Base-by-base conservation (phyloP, 192 early-diverging fungal genomes). In the Diversispora eburnea region DNA sequence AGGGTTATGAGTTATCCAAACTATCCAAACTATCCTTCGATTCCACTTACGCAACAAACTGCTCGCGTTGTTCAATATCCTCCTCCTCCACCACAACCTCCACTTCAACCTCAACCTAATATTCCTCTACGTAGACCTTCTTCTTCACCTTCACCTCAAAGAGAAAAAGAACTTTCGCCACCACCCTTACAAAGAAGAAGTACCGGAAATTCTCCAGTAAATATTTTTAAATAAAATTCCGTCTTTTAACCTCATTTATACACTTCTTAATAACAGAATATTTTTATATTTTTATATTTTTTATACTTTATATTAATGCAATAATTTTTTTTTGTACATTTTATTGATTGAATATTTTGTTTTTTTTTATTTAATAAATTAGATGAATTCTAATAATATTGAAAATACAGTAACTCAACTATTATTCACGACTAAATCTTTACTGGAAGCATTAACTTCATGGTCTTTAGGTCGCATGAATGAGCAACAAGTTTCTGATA, bases 341-440 rank as follows among this genome's bases (percentile, higher is more conserved):
- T 25, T 22, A 22, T 3, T 22, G 20, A 25, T 59, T 25, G 25
- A 59, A 25, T 52, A 33, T 33, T 33, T 33, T 33, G 25, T 33
- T 33, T 33, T 52, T 52, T 10, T 5, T 59, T 25, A 12, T 1
- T 22, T 10, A 59, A 58, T 22, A 2, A 25, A 43, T 2, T 73
- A 86, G 82, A 79, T 78, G 75, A 80, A 73, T 33, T 33, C 25
- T 33, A 33, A 33, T 67, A 76, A 75, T 4, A 83, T 86, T 13
- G 83, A 86, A 41, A 77, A 77, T 8, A 80, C 79, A 43, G 83
- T 86, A 13, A 84, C 85, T 15, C 75, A 78, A 65, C 72, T 86
- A 5, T 45, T 86, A 49, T 49, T 81, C 33, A 79, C 81, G 8
- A 86, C 85, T 12, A 86, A 84, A 67, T 77, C 78, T 42, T 75